Base-by-base conservation (phyloP, 768 basidiomycete species). In the Agrocybe praecox region DNA sequence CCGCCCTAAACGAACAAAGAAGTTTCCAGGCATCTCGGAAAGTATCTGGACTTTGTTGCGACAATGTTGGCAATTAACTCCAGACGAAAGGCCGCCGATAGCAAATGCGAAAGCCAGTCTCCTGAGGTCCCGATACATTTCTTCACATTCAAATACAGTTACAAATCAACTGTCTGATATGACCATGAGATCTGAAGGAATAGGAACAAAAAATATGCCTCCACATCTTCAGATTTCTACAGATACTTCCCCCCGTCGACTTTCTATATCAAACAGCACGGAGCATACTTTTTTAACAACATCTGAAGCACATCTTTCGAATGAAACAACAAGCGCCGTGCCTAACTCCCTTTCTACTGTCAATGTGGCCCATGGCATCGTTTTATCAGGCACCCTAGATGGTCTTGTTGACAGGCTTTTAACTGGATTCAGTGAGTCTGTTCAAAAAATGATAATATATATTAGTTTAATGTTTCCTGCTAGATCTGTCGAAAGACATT, bases 31-130 rank as follows among this genome's bases (percentile, higher is more conserved):
- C 15, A 64, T 80, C 2, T 65, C 62, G 23, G 75, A 80, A 61
- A 66, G 69, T 1, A 65, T 82, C 53, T 82, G 80, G 81, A 46
- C 62, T 8, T 61, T 82, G 46, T 75, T 81, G 69, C 65, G 65
- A 23, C 65, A 64, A 49, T 82, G 81, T 54, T 82, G 80, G 80
- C 57, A 71, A 22, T 70, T 64, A 46, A 71, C 73, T 52, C 77
- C 79, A 19, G 65, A 68, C 40, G 57, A 62, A 2, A 67, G 80
- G 15, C 80, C 80, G 17, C 69, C 74, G 15, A 77, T 79, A 62
- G 60, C 70, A 29, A 60, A 63, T 14, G 63, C 80, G 24, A 73
- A 68, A 49, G 57, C 49, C 2, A 61, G 53, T 21, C 55, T 77
- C 18, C 53, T 63, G 47, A 29, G 26, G 4, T 4, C 26, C 26